phyloP scores from a whole-genome alignment of 2,329 filamentous ascomycete species.

The Thielaviopsis ethacetica region DNA sequence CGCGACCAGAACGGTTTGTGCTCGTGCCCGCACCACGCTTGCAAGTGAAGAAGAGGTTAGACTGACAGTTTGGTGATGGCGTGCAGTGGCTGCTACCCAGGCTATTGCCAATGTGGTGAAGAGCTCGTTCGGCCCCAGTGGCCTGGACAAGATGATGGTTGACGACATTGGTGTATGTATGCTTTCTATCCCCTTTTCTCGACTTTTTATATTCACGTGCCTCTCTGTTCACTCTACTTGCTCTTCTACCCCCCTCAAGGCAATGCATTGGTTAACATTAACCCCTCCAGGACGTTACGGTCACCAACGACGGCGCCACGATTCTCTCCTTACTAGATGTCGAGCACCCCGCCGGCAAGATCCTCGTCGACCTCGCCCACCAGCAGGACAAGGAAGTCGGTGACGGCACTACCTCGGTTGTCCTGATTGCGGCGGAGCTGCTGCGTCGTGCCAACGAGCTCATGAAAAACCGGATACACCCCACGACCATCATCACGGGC shows the following conservation, averaged over 20 bases:
- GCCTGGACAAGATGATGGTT: constrained; percentile 99
- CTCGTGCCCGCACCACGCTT: constrained; percentile 13
- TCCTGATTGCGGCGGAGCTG: constrained; percentile 91
- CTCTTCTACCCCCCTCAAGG: neutral
- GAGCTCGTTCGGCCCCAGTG: constrained; percentile 93
- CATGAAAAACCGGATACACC: constrained; percentile 99
- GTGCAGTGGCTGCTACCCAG: constrained; percentile 74
- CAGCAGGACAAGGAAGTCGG: constrained; percentile 99
- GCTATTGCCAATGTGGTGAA: constrained; percentile 98
- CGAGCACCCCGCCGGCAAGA: constrained; percentile 96
- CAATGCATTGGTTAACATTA: neutral
- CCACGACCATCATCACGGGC: constrained; percentile 96
- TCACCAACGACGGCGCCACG: constrained; percentile 96
- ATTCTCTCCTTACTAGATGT: constrained; percentile 92
- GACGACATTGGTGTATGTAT: constrained; percentile 81
- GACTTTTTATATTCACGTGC: neutral
- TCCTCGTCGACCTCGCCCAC: constrained; percentile 89
- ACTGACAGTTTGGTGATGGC: constrained; percentile 5
- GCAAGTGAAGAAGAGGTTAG: constrained; percentile 21
- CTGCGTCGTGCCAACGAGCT: constrained; percentile 88
- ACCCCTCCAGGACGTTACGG: constrained; percentile 65
- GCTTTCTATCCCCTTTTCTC: neutral
- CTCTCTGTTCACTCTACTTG: constrained; percentile 7
- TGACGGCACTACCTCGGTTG: constrained; percentile 94
- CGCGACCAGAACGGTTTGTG: constrained; percentile 79